These are phyloP conservation scores for Whalleya microplaca DNA, from an alignment of 2,329 filamentous ascomycete species.

Conservation along the genomic window DNA sequence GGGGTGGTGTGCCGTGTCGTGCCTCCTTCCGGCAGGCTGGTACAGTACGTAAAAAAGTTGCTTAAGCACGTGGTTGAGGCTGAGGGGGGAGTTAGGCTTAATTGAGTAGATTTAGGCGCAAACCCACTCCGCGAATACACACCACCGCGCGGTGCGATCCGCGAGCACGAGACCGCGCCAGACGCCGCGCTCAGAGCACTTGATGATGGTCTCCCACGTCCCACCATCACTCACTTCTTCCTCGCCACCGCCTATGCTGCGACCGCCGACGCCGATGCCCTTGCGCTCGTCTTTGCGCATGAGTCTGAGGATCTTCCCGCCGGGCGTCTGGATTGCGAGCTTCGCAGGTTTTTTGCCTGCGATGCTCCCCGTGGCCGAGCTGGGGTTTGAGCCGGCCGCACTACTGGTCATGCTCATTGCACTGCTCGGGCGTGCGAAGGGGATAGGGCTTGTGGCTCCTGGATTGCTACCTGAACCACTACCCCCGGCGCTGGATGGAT, in stretches of 20 bases:
- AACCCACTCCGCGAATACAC: conserved; percentile 88
- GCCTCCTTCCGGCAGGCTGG: background rate
- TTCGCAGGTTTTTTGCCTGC: conserved; percentile 85
- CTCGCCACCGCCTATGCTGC: conserved; percentile 43
- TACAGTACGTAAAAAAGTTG: background rate
- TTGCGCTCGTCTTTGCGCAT: conserved; percentile 78
- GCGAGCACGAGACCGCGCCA: conserved; percentile 84
- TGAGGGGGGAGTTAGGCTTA: background rate
- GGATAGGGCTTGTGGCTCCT: conserved; percentile 59
- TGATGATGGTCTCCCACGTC: conserved; percentile 89
- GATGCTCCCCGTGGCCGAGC: conserved; percentile 53
- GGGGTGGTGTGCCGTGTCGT: too few species aligned
- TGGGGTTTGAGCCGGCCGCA: conserved; percentile 60
- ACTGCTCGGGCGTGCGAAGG: conserved; percentile 63
- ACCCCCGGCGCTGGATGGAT: conserved; percentile 62
- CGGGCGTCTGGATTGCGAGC: conserved; percentile 89
- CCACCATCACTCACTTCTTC: conserved; percentile 71
- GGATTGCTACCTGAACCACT: conserved; percentile 44
- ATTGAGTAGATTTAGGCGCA: conserved; percentile 45
- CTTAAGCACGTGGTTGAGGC: background rate
- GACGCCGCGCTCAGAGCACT: conserved; percentile 79
- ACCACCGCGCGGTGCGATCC: conserved; percentile 84
- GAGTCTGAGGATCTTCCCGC: conserved; percentile 89
- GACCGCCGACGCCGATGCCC: conserved; percentile 45
- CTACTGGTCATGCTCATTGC: conserved; percentile 68